Conservation (phyloP, 1,284 basidiomycete genomes). For the Fomes fomentarius region DNA sequence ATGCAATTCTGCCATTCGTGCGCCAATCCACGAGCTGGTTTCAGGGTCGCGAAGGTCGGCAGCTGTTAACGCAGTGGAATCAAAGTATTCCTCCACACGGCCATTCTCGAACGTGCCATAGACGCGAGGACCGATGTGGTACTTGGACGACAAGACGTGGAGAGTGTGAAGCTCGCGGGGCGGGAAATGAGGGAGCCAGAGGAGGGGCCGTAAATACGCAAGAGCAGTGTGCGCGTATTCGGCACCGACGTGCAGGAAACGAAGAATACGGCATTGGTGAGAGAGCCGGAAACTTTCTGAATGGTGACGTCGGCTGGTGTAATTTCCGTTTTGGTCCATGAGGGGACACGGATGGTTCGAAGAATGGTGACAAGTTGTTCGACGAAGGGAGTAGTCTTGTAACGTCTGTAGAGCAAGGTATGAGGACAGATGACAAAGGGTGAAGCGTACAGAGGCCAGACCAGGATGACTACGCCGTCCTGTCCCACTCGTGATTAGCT, state of each 20-base stretch:
- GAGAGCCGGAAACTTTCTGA: conserved; percentile 84
- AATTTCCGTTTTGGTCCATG: conserved; percentile 56
- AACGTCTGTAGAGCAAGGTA: conserved; percentile 51
- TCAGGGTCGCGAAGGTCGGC: conserved; percentile 75
- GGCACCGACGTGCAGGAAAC: conserved; percentile 66
- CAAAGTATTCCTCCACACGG: conserved; percentile 91
- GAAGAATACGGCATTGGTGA: conserved; percentile 96
- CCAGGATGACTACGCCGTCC: conserved; percentile 27
- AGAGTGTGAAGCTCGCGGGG: conserved; percentile 84
- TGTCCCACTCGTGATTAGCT: conserved; percentile 28
- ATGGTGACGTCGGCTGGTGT: conserved; percentile 60
- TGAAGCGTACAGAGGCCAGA: conserved; percentile 24
- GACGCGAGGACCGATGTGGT: conserved; percentile 87
- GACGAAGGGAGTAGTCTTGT: conserved; percentile 65
- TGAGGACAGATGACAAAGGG: conserved; percentile 15
- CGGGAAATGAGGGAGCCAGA: conserved; percentile 87
- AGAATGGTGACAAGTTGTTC: conserved; percentile 60
- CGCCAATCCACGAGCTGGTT: conserved; percentile 83
- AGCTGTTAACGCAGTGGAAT: conserved; percentile 79
- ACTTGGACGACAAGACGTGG: conserved; percentile 84
- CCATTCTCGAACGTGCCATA: conserved; percentile 95
- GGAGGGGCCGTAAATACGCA: conserved; percentile 89
- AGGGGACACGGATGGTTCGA: conserved; percentile 53
- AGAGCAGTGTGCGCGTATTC: conserved; percentile 68
- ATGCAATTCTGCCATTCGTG: conserved; percentile 93